Evolutionary conservation across 2,329 filamentous ascomycete species (phyloP).

Genomic region (Fusarium pseudonygamai): DNA sequence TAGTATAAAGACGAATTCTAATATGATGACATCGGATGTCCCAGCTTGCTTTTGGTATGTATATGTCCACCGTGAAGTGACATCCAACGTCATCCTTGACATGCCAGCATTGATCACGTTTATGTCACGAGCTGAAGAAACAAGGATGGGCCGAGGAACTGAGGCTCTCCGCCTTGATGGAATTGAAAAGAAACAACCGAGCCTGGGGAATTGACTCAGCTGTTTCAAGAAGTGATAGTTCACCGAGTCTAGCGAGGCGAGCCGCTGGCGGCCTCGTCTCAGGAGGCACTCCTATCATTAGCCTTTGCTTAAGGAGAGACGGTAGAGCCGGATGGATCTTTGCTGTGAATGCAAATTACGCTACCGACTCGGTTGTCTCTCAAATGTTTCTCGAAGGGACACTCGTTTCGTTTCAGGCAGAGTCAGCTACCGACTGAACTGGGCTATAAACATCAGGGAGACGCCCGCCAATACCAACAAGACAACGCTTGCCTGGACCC

Average conservation of each 20-base stretch:
- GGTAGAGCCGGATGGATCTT: conserved; percentile 3
- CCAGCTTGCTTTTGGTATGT: background rate
- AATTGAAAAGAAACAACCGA: background rate
- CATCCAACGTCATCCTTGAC: background rate
- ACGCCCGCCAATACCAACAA: background rate
- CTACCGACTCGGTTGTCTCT: conserved; percentile 3
- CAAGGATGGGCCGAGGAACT: background rate
- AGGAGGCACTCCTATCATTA: conserved; percentile 22
- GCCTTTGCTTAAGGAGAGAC: background rate
- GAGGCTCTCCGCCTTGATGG: background rate
- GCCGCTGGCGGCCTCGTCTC: conserved; percentile 33
- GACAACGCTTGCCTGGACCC: background rate
- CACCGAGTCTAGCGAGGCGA: conserved; percentile 27
- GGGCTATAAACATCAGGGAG: conserved; percentile 20
- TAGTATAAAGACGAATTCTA: background rate
- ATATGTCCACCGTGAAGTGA: background rate
- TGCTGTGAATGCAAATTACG: conserved; percentile 4
- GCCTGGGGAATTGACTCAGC: background rate
- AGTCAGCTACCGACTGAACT: conserved; percentile 24
- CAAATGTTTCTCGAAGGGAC: conserved; percentile 27
- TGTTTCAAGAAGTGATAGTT: background rate
- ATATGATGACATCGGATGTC: background rate
- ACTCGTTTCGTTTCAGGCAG: conserved; percentile 39
- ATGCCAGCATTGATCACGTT: background rate
- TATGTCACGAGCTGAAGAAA: background rate